phyloP scores from a whole-genome alignment of 495 filamentous ascomycete species.

The Xylaria telfairii region DNA sequence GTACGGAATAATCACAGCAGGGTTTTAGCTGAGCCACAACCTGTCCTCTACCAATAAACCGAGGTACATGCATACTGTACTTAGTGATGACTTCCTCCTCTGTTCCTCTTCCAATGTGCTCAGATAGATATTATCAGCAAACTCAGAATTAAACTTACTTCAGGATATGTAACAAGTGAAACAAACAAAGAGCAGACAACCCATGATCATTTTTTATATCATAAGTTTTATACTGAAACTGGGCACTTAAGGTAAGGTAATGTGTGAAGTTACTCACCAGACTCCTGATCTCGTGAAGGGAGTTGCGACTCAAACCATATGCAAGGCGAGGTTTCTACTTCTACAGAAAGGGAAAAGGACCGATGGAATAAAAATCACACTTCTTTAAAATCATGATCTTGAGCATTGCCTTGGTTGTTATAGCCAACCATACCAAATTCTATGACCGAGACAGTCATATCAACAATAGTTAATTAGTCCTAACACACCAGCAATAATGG shows the following conservation, averaged over 20 bases:
- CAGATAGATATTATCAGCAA: too few species aligned
- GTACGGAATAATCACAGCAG: too few species aligned
- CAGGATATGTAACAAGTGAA: not conserved
- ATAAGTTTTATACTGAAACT: not conserved
- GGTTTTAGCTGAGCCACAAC: slow-evolving; percentile 2
- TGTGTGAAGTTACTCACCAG: not conserved
- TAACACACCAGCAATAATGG: not conserved
- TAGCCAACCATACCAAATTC: not conserved
- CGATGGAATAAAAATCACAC: not conserved
- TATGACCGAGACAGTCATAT: not conserved
- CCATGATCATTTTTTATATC: not conserved
- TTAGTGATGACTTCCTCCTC: not conserved
- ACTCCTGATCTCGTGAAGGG: not conserved
- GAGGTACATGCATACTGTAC: too few species aligned
- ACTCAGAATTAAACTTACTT: not conserved
- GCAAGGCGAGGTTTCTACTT: not conserved
- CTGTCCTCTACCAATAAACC: not conserved
- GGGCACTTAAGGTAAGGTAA: too few species aligned
- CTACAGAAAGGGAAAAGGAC: not conserved
- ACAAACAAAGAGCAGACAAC: not conserved
- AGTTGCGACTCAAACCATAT: not conserved
- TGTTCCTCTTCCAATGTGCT: too few species aligned
- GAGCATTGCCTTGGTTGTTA: not conserved
- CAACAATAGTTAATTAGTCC: not conserved
- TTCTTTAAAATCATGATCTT: not conserved